Conservation (phyloP, 257 asterid genomes). For the Voacanga thouarsii region DNA sequence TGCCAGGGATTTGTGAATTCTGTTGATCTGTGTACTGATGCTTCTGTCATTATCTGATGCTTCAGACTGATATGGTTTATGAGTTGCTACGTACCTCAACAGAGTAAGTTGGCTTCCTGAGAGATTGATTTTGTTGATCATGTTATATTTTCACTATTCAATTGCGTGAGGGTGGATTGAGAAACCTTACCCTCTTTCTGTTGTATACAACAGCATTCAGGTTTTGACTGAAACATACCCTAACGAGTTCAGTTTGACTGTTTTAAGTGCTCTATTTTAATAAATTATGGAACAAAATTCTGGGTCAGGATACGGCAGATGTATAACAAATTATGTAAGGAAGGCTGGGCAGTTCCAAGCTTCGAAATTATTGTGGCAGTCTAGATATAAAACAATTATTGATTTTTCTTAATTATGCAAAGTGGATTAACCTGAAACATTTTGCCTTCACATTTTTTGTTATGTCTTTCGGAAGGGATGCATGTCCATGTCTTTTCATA, state of each 20-base stretch:
- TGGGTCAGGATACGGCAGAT: neutral
- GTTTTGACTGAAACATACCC: neutral
- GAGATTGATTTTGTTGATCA: conserved; percentile 9
- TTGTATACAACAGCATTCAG: neutral
- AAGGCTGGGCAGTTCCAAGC: neutral
- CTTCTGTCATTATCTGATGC: conserved; percentile 23
- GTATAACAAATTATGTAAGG: conserved; percentile 1
- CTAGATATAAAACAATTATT: neutral
- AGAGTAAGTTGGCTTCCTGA: conserved; percentile 58
- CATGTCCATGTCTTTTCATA: neutral
- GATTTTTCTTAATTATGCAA: neutral
- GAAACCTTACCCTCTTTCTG: neutral
- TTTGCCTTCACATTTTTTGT: neutral
- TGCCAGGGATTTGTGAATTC: conserved; percentile 6
- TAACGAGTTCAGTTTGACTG: neutral
- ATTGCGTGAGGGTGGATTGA: neutral
- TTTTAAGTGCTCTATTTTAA: neutral
- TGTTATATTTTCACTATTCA: neutral
- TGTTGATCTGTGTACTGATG: conserved; percentile 25
- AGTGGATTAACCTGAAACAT: neutral
- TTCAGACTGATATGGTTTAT: conserved; percentile 97
- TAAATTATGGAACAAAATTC: neutral
- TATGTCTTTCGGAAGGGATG: neutral
- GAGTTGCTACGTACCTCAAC: conserved; percentile 96
- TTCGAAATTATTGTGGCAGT: neutral